Evolutionary conservation across 139 green algal species (phyloP), one percentile per base, ranked within the genome.

Genomic region (Diplosphaera chodatii): DNA sequence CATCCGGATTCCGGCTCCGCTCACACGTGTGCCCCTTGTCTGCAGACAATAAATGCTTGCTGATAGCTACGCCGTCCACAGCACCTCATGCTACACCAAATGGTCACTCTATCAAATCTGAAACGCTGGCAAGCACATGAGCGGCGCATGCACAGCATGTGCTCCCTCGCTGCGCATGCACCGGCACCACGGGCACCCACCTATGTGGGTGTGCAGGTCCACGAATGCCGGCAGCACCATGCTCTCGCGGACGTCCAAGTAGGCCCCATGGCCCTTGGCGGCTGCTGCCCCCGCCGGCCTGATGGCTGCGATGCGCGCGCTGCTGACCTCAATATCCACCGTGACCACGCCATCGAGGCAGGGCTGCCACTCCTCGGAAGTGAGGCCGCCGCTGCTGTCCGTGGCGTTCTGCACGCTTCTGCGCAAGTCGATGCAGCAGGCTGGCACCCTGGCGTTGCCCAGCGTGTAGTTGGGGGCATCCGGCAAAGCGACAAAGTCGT

Each of bases 151-250:
- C n/a, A n/a, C n/a, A n/a, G n/a, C n/a, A n/a, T n/a, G n/a, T n/a
- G n/a, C n/a, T n/a, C n/a, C n/a, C n/a, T n/a, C n/a, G n/a, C n/a
- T n/a, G n/a, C n/a, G n/a, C n/a, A n/a, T n/a, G n/a, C n/a, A n/a
- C n/a, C n/a, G n/a, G n/a, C n/a, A n/a, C n/a, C n/a, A n/a, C n/a
- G n/a, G n/a, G n/a, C n/a, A n/a, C n/a, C n/a, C n/a, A 88, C 83
- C 86, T 56, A 92, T 90, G 73, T 92, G 87, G 0, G 86, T 91
- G 77, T 92, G 87, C 64, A 92, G 76, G 66, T 92, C 87, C 23
- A 75, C 78, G 70, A 92, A 91, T 1, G 78, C 82, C 4, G 87
- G 87, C 67, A 86, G 71, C 30, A 81, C 55, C 68, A 86, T 77
- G 63, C 77, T 66, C 2, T 73, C 62, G 4, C 75, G 66, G 25